Evolutionary conservation across 495 filamentous ascomycete genomes (phyloP).

Genomic region (Penicillium parvum): DNA sequence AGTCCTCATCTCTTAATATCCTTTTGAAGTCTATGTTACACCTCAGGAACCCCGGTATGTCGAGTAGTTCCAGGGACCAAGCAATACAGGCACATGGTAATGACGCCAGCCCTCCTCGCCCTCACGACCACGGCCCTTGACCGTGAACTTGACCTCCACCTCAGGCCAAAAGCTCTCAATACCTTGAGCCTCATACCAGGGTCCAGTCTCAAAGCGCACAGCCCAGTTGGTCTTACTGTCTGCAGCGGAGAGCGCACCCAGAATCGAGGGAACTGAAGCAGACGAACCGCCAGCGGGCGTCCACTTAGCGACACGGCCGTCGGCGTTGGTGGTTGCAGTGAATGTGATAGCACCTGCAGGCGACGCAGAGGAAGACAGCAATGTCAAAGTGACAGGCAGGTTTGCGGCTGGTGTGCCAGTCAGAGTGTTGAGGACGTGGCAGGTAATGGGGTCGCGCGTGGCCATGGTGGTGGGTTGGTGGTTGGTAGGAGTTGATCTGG

Average conservation of each 20-base stretch:
- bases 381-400: constrained; percentile 53
- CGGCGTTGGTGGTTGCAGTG: constrained; percentile 69
- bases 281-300: constrained; percentile 46
- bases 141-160: constrained; percentile 82
- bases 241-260: constrained; percentile 33
- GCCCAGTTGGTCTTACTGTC: constrained; percentile 58
- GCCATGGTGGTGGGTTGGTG: constrained; percentile 23
- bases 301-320: constrained; percentile 85
- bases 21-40: not conserved
- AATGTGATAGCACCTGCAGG: constrained; percentile 42
- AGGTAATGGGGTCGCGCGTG: constrained; percentile 67
- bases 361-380: constrained; percentile 33
- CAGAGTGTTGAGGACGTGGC: constrained; percentile 68
- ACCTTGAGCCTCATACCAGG: constrained; percentile 65
- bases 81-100: constrained; percentile 87
- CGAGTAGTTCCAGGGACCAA: constrained; percentile 88
- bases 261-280: constrained; percentile 47
- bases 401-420: constrained; percentile 59
- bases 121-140: constrained; percentile 50
- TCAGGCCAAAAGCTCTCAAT: constrained; percentile 85
- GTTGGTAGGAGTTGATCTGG: constrained; percentile 17
- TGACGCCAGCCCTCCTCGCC: constrained; percentile 64
- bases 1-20: not conserved
- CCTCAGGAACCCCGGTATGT: constrained; percentile 74
- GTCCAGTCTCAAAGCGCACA: constrained; percentile 70